Base-by-base conservation (phyloP, 2,329 filamentous ascomycete species). In the Gnomoniopsis smithogilvyi region DNA sequence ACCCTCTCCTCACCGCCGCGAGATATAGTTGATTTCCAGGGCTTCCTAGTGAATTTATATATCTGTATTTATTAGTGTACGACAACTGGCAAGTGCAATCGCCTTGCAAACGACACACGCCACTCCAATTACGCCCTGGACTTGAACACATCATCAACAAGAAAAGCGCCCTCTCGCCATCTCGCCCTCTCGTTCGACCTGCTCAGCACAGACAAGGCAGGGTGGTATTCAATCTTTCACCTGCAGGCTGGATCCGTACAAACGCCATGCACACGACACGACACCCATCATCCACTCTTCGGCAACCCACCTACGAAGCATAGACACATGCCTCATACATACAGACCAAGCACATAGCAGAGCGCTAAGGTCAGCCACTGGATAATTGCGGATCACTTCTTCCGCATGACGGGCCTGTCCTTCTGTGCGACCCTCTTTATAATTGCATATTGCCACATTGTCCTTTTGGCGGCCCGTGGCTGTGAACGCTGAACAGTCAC, bases 371-470 rank as follows among this genome's bases (percentile, higher is more conserved):
- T 33, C 49, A 51, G 49, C 49, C 34, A 41, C 49, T 51, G n/a
- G 33, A 51, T 24, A n/a, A 53, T 11, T 22, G 26, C 51, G 45
- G 46, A 54, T 51, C 54, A n/a, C 54, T 58, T 46, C 45, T 54
- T 53, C 55, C 55, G 55, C 47, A 47, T 46, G 54, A 33, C 55
- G 33, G 55, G 53, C 45, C 38, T 33, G 51, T 46, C 38, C 51
- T 46, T 22, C 38, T 46, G 51, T 54, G 41, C 51, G n/a, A 24
- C 41, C 38, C 14, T 22, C 34, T 54, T 33, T 54, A 54, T 54
- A 54, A 46, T 46, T 54, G 51, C 51, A 45, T 21, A 19, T 45
- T 36, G 41, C 26, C 51, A 54, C 51, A 46, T 21, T 36, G 24
- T 22, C 51, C 38, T 43, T 52, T 30, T 38, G 38, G 17, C 51